Conservation (phyloP, 495 filamentous ascomycete species). For the Entonaema liquescens region DNA sequence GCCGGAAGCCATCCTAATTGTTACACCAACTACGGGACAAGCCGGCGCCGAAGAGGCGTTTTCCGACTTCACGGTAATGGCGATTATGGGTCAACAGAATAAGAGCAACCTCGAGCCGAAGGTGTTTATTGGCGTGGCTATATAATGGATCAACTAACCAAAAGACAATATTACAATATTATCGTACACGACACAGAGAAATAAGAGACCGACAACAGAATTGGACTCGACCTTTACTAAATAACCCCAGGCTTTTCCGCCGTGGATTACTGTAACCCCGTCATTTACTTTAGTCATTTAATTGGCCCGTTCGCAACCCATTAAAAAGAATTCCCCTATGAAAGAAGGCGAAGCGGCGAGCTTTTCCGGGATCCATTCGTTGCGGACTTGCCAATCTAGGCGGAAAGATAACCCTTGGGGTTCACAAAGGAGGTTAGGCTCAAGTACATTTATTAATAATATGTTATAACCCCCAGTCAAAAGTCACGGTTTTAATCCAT, state of each 20-base stretch:
- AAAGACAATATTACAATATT: not conserved
- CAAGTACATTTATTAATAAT: not conserved
- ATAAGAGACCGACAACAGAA: not conserved
- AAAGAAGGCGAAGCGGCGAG: not conserved
- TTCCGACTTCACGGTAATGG: not conserved
- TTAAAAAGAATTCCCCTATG: constrained; percentile 3
- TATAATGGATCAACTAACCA: not conserved
- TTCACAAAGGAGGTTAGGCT: constrained; percentile 1
- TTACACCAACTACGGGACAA: constrained; percentile 1
- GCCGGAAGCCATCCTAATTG: not conserved
- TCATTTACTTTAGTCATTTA: constrained; percentile 18
- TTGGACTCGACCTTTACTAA: not conserved
- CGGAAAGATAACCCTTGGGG: constrained; percentile 18
- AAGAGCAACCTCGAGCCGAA: not conserved
- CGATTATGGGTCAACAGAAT: not conserved
- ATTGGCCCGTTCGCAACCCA: constrained; percentile 11
- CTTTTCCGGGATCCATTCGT: not conserved
- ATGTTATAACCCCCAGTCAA: not conserved
- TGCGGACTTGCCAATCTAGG: constrained; percentile 17
- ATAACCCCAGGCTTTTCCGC: not conserved
- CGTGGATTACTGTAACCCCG: not conserved
- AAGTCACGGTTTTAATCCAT: not conserved
- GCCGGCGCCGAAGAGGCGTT: not conserved
- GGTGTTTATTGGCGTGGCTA: not conserved
- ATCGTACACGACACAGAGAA: not conserved